Percentiles rank a stretch among this genome's conserved stretches.
Conservation (phyloP, 1,139 yeast species). For the Pichia sp. region DNA sequence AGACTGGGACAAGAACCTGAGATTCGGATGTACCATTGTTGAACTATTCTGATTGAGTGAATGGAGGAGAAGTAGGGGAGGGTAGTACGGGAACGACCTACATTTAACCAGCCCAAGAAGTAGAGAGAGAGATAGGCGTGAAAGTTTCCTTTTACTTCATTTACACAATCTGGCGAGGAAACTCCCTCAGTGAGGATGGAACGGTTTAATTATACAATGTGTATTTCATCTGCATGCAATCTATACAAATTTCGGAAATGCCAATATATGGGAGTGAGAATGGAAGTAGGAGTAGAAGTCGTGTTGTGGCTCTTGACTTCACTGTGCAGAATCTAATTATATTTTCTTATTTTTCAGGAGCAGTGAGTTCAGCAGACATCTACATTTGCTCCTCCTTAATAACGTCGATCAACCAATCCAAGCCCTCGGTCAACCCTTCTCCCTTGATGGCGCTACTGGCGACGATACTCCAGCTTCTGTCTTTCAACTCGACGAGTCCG, state of each 20-base stretch:
- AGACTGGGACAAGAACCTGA: neutral
- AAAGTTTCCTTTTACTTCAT: neutral
- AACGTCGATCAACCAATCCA: slow-evolving; percentile 96
- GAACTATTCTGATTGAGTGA: neutral
- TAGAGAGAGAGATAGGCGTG: neutral
- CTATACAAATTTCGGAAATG: slow-evolving; percentile 1
- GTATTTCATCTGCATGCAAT: neutral
- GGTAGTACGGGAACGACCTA: neutral
- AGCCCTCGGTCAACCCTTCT: slow-evolving; percentile 91
- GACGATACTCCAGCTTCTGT: slow-evolving; percentile 96
- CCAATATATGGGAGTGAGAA: neutral
- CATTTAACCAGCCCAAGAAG: neutral
- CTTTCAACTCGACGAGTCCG: slow-evolving; percentile 81
- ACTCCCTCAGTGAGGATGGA: neutral
- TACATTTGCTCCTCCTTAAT: slow-evolving; percentile 84
- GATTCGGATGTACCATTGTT: neutral
- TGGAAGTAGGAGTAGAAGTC: neutral
- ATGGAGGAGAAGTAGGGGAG: neutral
- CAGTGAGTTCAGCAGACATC: neutral
- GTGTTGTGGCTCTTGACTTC: neutral
- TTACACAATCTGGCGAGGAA: neutral
- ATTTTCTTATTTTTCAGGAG: neutral
- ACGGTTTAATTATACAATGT: slow-evolving; percentile 1
- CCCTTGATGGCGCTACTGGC: slow-evolving; percentile 96
- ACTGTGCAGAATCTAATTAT: neutral